Conservation (phyloP, 257 asterid genomes). For the Salvia splendens region DNA sequence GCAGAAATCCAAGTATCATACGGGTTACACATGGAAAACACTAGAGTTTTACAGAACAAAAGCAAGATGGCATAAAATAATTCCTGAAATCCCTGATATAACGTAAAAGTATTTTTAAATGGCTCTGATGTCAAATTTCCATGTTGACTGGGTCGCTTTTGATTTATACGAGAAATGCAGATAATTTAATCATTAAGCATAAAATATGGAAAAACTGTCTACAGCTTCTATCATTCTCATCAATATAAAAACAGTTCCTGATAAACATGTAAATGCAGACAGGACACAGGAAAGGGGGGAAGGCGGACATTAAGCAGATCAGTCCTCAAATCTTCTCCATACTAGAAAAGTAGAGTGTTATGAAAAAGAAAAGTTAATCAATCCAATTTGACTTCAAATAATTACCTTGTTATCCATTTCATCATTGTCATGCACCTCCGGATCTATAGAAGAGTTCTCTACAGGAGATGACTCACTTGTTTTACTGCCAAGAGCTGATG, state of each 20-base stretch:
- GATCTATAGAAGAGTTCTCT: too few species aligned
- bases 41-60: background rate
- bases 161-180: background rate
- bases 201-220: background rate
- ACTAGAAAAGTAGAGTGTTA: constrained; percentile 19
- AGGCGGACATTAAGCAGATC: background rate
- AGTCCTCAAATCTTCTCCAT: background rate
- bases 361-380: background rate
- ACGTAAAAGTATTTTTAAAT: background rate
- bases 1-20: background rate
- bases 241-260: background rate
- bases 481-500: constrained; percentile 50
- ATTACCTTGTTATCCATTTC: constrained; percentile 57
- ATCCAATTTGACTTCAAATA: constrained; percentile 9
- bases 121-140: background rate
- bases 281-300: background rate
- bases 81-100: background rate
- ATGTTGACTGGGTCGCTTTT: constrained; percentile 3
- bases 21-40: background rate
- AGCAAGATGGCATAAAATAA: background rate
- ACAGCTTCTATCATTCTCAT: background rate
- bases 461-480: too few species aligned
- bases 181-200: constrained; percentile 10
- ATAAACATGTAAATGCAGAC: constrained; percentile 8
- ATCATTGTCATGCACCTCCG: constrained; percentile 39